phyloP scores from a whole-genome alignment of 345 rosid genomes.

The Dovyalis caffra region DNA sequence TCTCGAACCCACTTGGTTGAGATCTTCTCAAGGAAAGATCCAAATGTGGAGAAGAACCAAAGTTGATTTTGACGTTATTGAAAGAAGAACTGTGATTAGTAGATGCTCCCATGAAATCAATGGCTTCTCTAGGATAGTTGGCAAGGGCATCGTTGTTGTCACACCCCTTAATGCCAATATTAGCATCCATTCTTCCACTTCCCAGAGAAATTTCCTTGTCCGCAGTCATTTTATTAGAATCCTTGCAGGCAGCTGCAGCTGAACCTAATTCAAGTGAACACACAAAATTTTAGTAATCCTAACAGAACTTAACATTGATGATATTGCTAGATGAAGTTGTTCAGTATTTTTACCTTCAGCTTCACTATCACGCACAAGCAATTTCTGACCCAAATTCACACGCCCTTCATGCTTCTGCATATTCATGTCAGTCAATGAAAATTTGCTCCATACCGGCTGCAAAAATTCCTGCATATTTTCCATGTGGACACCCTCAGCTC shows the following conservation, averaged over 20 bases:
- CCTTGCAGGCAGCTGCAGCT: slow-evolving; percentile 20
- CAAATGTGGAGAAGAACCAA: slow-evolving; percentile 52
- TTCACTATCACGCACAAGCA: slow-evolving; percentile 29
- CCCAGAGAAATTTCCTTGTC: slow-evolving; percentile 29
- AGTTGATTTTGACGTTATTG: slow-evolving; percentile 29
- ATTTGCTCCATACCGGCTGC: slow-evolving; percentile 23
- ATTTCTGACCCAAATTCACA: slow-evolving; percentile 21
- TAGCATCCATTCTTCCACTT: slow-evolving; percentile 27
- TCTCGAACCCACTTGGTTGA: slow-evolving; percentile 36
- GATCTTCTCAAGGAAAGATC: slow-evolving; percentile 77
- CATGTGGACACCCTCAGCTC: slow-evolving; percentile 34
- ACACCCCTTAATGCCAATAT: slow-evolving; percentile 16
- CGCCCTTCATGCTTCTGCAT: slow-evolving; percentile 24
- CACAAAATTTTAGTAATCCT: slow-evolving; percentile 15
- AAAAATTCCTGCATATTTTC: slow-evolving; percentile 36
- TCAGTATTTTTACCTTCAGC: slow-evolving; percentile 33
- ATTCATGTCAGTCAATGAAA: slow-evolving; percentile 17
- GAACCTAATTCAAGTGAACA: slow-evolving; percentile 22
- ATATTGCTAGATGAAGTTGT: slow-evolving; percentile 10
- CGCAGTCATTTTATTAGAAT: slow-evolving; percentile 13
- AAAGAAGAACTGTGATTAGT: slow-evolving; percentile 29
- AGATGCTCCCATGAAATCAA: slow-evolving; percentile 74
- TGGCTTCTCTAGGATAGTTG: slow-evolving; percentile 49
- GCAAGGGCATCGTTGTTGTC: slow-evolving; percentile 18
- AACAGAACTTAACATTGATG: not conserved